Evolutionary conservation across 208 protist genomes (phyloP).

Genomic region (Leishmania tropica): DNA sequence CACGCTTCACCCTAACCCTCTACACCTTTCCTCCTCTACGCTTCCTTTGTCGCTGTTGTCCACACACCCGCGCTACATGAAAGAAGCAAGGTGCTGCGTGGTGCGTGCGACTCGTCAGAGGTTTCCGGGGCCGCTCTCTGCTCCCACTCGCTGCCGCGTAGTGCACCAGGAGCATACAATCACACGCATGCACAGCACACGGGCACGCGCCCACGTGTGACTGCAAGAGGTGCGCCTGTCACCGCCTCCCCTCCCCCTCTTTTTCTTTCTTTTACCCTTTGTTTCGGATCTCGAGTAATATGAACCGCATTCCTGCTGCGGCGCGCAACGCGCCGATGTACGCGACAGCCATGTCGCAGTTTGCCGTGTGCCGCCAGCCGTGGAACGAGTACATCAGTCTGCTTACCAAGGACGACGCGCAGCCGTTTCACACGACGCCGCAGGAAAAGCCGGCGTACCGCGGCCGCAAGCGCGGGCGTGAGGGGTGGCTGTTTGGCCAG

Average conservation of each 20-base stretch:
- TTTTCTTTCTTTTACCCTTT: neutral
- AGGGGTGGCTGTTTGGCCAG: constrained; percentile 89
- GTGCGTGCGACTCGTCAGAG: neutral
- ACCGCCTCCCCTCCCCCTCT: neutral
- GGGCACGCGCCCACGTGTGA: neutral
- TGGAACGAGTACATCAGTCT: constrained; percentile 84
- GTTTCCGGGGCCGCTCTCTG: neutral
- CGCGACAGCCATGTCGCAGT: constrained; percentile 73
- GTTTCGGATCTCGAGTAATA: constrained; percentile 3
- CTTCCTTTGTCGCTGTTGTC: neutral
- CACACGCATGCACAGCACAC: constrained; percentile 1
- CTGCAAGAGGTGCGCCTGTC: neutral
- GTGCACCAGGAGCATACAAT: neutral
- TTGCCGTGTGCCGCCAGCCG: constrained; percentile 81
- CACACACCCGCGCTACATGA: neutral
- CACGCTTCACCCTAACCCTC: neutral
- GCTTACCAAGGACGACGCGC: constrained; percentile 77
- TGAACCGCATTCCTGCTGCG: constrained; percentile 38
- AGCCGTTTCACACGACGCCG: constrained; percentile 70
- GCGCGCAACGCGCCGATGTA: constrained; percentile 58
- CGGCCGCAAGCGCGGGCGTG: constrained; percentile 79
- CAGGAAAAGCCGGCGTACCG: constrained; percentile 87
- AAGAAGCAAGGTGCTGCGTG: neutral
- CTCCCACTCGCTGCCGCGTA: neutral
- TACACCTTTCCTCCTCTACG: neutral